Evolutionary conservation across 2,329 filamentous ascomycete species (phyloP), one percentile per base, ranked within the genome.

Genomic region (Pseudogymnoascus sp.): DNA sequence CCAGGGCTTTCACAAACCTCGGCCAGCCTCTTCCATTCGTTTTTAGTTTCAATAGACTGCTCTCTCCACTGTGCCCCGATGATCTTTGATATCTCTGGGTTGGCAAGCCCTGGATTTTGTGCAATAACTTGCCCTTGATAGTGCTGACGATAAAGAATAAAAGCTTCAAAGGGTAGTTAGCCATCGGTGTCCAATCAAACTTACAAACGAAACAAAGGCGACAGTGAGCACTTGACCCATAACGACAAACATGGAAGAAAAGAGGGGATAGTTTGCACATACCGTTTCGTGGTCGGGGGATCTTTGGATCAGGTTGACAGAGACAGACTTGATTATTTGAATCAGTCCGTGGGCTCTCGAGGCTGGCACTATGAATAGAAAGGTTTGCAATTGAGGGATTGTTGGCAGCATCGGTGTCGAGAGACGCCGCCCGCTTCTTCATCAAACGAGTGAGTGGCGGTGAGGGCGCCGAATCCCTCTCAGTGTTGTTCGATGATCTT

Each of bases 21-120:
- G 63, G 94, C 94, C 61, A 96, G 82, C 63, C 82, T 81, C 74
- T 94, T 96, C 94, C 94, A 99, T 72, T 87, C 82, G 65, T 86
- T 83, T 75, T 96, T 96, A 62, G 86, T 81, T 60, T 89, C 84
- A 22, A 87, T 81, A 3, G 85, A 76, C 70, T 95, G 86, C 61
- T 85, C 82, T 69, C 88, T 86, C 94, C 94, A 99, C 82, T 92
- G 88, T 72, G 71, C 70, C 59, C 93, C 93, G 67, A 97, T 96
- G 68, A 97, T 95, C 75, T 97, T 97, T 66, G 93, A 97, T 68
- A 97, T 96, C 59, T 97, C 91, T 2, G 93, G 93, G 74, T 97
- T 97, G 50, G 92, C 87, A 66, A 97, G 83, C 47, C 91, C 89
- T n/a, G 92, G 93, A 69, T 97, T 84, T 67, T 90, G 82, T 60